Base-by-base conservation (phyloP, 2,329 filamentous ascomycete species). In the Ceratocystis diversiconidia region DNA sequence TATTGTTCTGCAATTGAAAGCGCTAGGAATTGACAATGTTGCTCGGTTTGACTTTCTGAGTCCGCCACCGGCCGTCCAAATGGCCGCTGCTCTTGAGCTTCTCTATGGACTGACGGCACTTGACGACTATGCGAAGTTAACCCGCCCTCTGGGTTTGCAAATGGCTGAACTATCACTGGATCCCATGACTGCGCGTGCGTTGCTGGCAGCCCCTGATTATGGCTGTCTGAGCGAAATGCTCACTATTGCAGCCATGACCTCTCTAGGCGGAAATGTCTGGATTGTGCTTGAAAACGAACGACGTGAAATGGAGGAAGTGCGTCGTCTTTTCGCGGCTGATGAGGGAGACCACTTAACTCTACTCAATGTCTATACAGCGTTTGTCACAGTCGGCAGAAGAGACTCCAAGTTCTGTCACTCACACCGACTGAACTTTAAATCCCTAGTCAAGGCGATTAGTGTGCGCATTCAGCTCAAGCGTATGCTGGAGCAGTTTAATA, bases 151-250 rank as follows among this genome's bases (percentile, higher is more conserved):
- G n/a, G 94, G 94, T 0, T 80, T 84, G 68, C 83, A 90, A 55
- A 96, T 97, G 91, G 92, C 94, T 0, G 92, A 97, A 73, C 79
- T 99, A 55, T 88, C 92, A 0, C 84, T 97, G 6, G 90, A 96
- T 70, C 94, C 94, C 0, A 96, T 96, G 90, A 94, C 96, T 82
- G 90, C 88, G 5, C 95, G 92, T 75, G 89, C 88, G 0, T 79
- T 96, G 3, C 83, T 97, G 7, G 84, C 86, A 19, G 88, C 92
- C 0, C 77, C 84, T 3, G 79, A 81, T 0, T 95, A 96, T 75
- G 81, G 80, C 46, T 96, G 92, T 70, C 76, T 95, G 12, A 87
- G 84, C 72, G 92, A 96, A 74, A 88, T 97, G 63, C 80, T 97
- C 30, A 90, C 87, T 1, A 95, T 97, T 69, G 90, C 92, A 5